These are phyloP conservation scores for Leishmania gerbilli DNA, from an alignment of 208 protist species.

Conservation along the genomic window DNA sequence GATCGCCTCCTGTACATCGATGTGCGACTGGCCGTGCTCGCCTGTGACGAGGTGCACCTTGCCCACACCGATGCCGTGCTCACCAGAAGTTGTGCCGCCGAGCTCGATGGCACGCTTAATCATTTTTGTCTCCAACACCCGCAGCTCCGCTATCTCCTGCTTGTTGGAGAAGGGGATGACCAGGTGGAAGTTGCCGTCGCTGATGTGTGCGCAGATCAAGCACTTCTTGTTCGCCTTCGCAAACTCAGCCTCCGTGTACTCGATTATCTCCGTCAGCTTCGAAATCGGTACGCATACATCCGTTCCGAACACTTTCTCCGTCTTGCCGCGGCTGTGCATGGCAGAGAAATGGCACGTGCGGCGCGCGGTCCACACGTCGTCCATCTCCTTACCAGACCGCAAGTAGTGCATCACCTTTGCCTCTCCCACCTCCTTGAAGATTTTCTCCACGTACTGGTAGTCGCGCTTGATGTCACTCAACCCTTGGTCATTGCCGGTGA, in stretches of 20 bases:
- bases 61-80: conserved; percentile 85
- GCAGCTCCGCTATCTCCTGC: conserved; percentile 44
- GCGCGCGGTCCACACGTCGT: conserved; percentile 42
- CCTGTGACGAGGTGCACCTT: conserved; percentile 58
- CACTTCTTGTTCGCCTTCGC: conserved; percentile 26
- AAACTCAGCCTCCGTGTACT: conserved; percentile 75
- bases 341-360: conserved; percentile 39
- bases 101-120: conserved; percentile 66
- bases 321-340: conserved; percentile 27
- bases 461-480: conserved; percentile 63
- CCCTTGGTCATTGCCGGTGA: conserved; percentile 50
- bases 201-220: conserved; percentile 83
- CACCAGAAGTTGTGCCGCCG: conserved; percentile 82
- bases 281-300: conserved; percentile 92
- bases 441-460: conserved; percentile 42
- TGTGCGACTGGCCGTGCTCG: conserved; percentile 74
- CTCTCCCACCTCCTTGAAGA: conserved; percentile 36
- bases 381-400: conserved; percentile 40
- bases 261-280: conserved; percentile 68
- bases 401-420: conserved; percentile 40
- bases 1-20: conserved; percentile 81
- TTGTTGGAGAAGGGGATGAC: conserved; percentile 62
- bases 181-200: conserved; percentile 92
- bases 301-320: conserved; percentile 45
- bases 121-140: conserved; percentile 66